Percentiles rank a stretch among this genome's conserved stretches.
Conservation (phyloP, 1,284 basidiomycete genomes). For the Porogramme epimiltina region DNA sequence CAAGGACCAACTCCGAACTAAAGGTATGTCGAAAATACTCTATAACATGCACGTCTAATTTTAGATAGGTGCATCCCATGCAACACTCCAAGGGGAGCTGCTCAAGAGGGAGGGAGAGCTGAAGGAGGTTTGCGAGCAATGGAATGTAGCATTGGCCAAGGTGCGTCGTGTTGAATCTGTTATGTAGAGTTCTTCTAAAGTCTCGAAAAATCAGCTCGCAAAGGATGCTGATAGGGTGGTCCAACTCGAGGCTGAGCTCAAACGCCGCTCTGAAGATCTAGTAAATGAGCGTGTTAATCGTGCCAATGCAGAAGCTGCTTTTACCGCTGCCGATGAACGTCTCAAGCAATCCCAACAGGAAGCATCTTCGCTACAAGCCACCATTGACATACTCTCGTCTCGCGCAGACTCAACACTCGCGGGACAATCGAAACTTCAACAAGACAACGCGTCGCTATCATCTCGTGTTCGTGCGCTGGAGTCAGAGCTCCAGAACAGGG, state of each 20-base stretch:
- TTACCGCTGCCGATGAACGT: slow-evolving; percentile 50
- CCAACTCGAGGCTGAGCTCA: slow-evolving; percentile 53
- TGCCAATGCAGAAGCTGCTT: slow-evolving; percentile 55
- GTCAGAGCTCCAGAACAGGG: slow-evolving; percentile 19
- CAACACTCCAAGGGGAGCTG: slow-evolving; percentile 50
- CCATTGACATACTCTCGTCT: slow-evolving; percentile 57
- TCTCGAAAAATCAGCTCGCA: slow-evolving; percentile 46
- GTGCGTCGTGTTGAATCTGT: slow-evolving; percentile 35
- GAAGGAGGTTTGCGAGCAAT: slow-evolving; percentile 49
- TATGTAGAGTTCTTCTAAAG: background rate
- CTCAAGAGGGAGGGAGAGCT: slow-evolving; percentile 56
- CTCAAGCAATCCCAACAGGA: slow-evolving; percentile 52
- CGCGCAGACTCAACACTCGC: slow-evolving; percentile 50
- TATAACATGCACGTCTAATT: background rate
- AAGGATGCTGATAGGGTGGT: slow-evolving; percentile 58
- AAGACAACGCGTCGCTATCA: slow-evolving; percentile 57
- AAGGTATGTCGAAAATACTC: slow-evolving; percentile 44
- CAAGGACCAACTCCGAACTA: slow-evolving; percentile 61
- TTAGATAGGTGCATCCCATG: background rate
- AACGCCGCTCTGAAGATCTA: slow-evolving; percentile 51
- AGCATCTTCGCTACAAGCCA: slow-evolving; percentile 55
- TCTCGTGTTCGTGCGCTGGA: slow-evolving; percentile 27
- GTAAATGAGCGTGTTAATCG: slow-evolving; percentile 54
- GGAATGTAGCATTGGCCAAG: slow-evolving; percentile 64
- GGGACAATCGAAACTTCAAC: slow-evolving; percentile 47